These are phyloP conservation scores for Epichloe gansuensis DNA, from an alignment of 2,329 filamentous ascomycete genomes.

Conservation along the genomic window DNA sequence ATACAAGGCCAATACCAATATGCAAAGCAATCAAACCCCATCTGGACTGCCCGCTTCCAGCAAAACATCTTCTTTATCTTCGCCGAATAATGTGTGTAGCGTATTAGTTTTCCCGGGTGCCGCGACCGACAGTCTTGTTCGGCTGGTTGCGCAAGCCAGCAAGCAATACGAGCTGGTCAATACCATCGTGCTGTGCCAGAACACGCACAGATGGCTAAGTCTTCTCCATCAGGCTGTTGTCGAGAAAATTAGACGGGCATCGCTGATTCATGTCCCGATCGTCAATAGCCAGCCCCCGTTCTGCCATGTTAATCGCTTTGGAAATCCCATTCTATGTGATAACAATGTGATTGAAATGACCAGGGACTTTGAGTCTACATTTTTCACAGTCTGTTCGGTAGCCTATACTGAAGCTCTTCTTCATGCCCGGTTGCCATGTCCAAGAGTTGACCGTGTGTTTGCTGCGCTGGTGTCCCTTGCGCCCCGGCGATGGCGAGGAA, in stretches of 20 bases:
- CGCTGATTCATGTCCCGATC: background rate
- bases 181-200: no score
- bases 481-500: slow-evolving; percentile 33
- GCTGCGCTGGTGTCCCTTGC: slow-evolving; percentile 45
- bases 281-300: background rate
- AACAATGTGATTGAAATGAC: slow-evolving; percentile 72
- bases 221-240: no score
- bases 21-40: background rate
- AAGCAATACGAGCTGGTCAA: no score
- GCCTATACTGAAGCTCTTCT: slow-evolving; percentile 65
- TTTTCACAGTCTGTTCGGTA: slow-evolving; percentile 70
- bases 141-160: background rate
- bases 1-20: background rate
- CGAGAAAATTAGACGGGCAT: background rate
- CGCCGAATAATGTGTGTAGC: background rate
- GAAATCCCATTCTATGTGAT: slow-evolving; percentile 36
- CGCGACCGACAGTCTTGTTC: background rate
- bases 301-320: background rate
- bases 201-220: background rate
- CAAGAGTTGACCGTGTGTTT: slow-evolving; percentile 48
- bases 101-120: background rate
- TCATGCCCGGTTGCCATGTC: slow-evolving; percentile 52
- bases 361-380: slow-evolving; percentile 60
- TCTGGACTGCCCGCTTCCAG: background rate
- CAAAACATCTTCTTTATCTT: background rate